A percentile compares a stretch with the other conserved stretches of the same genome.
phyloP scores from a whole-genome alignment of 1,284 basidiomycete genomes.

The Ceraceosorus bombacis region DNA sequence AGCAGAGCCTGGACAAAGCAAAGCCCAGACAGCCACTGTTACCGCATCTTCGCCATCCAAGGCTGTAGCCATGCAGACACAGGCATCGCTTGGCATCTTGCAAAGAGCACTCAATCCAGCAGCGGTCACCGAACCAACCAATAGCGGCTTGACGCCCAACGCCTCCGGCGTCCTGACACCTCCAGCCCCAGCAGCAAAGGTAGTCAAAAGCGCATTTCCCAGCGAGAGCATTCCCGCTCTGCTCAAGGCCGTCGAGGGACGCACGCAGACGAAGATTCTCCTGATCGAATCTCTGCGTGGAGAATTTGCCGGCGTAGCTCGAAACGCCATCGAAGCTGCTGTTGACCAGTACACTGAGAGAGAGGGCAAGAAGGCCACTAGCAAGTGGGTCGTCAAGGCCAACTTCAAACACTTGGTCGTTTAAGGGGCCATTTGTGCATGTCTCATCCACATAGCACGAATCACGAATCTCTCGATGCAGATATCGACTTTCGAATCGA shows the following conservation, averaged over 20 bases:
- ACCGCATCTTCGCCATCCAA: background rate
- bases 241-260: slow-evolving; percentile 12
- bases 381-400: slow-evolving; percentile 11
- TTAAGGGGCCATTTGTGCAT: too few species aligned
- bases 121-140: too few species aligned
- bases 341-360: slow-evolving; percentile 8
- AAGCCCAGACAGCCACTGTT: background rate
- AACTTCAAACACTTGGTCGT: background rate
- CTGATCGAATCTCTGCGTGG: slow-evolving; percentile 11
- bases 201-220: slow-evolving; percentile 10
- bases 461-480: too few species aligned
- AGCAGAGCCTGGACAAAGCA: background rate
- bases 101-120: background rate
- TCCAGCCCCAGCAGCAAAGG: background rate
- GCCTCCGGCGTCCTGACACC: background rate
- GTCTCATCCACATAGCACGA: too few species aligned
- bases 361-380: slow-evolving; percentile 8
- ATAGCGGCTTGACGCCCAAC: too few species aligned
- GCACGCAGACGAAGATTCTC: slow-evolving; percentile 8
- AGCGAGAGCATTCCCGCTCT: slow-evolving; percentile 5
- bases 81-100: background rate
- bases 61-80: background rate
- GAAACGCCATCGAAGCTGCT: slow-evolving; percentile 9
- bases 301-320: slow-evolving; percentile 8
- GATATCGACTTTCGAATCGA: too few species aligned